Percentiles rank a stretch among this genome's conserved stretches.
Evolutionary conservation across 805 yeast genomes (phyloP).

Genomic region (Candida orba): DNA sequence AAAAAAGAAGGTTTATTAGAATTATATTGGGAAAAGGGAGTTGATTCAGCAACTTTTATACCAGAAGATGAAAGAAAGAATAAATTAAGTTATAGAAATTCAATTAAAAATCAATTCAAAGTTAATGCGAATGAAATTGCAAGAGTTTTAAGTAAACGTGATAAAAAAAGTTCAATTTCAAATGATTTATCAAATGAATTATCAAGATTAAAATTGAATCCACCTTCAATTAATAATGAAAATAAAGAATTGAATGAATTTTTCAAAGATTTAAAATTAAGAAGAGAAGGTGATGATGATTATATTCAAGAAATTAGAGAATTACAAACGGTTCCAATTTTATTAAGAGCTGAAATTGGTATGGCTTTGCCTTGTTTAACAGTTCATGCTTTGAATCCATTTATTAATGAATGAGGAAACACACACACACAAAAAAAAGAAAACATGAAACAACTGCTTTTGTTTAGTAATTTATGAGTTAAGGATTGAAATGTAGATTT

Average conservation of each 20-base stretch:
- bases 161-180: slow-evolving; percentile 13
- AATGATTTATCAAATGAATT: slow-evolving; percentile 44
- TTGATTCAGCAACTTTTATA: slow-evolving; percentile 82
- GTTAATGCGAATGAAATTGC: slow-evolving; percentile 71
- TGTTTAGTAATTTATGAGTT: no score
- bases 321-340: slow-evolving; percentile 71
- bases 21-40: slow-evolving; percentile 87
- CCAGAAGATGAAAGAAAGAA: slow-evolving; percentile 81
- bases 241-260: slow-evolving; percentile 43
- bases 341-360: slow-evolving; percentile 86
- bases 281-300: slow-evolving; percentile 48
- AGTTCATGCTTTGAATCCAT: slow-evolving; percentile 87
- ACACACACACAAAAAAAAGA: no score
- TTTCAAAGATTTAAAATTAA: slow-evolving; percentile 46
- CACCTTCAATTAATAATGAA: slow-evolving; percentile 27
- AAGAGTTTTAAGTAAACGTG: slow-evolving; percentile 32
- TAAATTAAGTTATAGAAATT: slow-evolving; percentile 65
- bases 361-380: slow-evolving; percentile 95
- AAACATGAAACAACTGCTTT: no score
- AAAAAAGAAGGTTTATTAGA: slow-evolving; percentile 61
- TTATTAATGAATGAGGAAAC: slow-evolving; percentile 28
- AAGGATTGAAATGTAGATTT: no score
- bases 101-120: slow-evolving; percentile 72
- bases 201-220: slow-evolving; percentile 39
- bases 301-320: slow-evolving; percentile 78